Evolutionary conservation across 2,329 filamentous ascomycete species (phyloP).

Genomic region (Epichloe uncinata): DNA sequence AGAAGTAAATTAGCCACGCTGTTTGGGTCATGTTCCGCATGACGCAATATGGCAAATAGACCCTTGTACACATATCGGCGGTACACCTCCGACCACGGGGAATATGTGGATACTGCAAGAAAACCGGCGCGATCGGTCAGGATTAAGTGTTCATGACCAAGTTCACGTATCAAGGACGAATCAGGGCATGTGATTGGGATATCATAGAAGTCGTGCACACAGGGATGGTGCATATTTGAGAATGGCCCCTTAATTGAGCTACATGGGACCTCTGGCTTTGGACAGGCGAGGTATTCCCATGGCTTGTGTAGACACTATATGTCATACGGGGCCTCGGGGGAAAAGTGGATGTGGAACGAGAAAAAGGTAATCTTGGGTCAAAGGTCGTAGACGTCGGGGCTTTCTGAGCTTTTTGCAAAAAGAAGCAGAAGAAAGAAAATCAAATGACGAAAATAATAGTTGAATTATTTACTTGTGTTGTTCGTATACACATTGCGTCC

Average conservation of each 20-base stretch:
- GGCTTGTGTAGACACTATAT: slow-evolving; percentile 7
- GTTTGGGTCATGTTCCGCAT: slow-evolving; percentile 2
- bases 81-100: slow-evolving; percentile 2
- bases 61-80: slow-evolving; percentile 3
- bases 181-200: slow-evolving; percentile 4
- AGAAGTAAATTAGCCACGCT: slow-evolving; percentile 1
- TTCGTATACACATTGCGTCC: no score
- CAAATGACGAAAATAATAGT: neutral
- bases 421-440: neutral
- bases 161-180: slow-evolving; percentile 5
- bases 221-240: neutral
- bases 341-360: neutral
- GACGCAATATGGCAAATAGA: neutral
- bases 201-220: slow-evolving; percentile 5
- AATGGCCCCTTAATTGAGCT: slow-evolving; percentile 6
- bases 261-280: neutral
- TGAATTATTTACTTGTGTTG: neutral
- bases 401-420: neutral
- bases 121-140: neutral
- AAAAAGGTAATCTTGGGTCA: neutral
- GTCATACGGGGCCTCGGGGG: neutral
- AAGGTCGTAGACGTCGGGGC: neutral
- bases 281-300: neutral
- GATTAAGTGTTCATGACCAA: slow-evolving; percentile 4
- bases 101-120: neutral